Evolutionary conservation across 306 rosid genomes (phyloP), one percentile per base, ranked within the genome.

Genomic region (Trifolium subterraneum): DNA sequence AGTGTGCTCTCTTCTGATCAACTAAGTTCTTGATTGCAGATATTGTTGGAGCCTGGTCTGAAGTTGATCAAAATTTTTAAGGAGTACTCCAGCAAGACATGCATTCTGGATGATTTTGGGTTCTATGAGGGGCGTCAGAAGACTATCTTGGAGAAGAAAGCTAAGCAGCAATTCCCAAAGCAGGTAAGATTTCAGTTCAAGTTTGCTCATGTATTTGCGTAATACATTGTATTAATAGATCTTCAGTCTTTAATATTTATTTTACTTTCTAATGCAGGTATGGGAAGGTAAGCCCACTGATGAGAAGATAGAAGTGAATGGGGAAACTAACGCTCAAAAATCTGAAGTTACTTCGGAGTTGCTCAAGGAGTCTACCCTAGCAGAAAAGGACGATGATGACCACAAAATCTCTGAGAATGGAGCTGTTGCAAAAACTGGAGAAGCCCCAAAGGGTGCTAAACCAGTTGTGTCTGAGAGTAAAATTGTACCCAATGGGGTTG

Each of bases 251-350:
- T 14, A 64, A 31, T 38, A 22, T 31, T 16, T 18, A 18, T 59
- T 12, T 18, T 22, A 35, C 29, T 11, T 7, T 12, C 27, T 19
- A 31, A 74, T 72, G 47, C 81, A 94, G 97, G 93, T 91, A 20
- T 94, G 97, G 98, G 97, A 91, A 83, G 98, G 97, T 44, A 94
- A 91, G 81, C 73, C 88, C 8, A 25, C 80, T 19, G 97, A 94
- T 15, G 97, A 88, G 65, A 93, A 88, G 88, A 66, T 80, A 6
- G 95, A 88, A 25, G 78, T 74, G 6, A 84, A 83, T 48, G 93
- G 87, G 48, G 96, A 91, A 16, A 54, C 66, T 67, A 78, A 72
- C 63, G 25, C 75, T 19, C 86, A 50, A 13, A 91, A 86, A 64
- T 51, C 83, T 7, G 98, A 88, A 56, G 89, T 73, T 23, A 58